Evolutionary conservation across 441 rosid genomes (phyloP), one percentile per base, ranked within the genome.

Genomic region (Cnidoscolus chayamansa): DNA sequence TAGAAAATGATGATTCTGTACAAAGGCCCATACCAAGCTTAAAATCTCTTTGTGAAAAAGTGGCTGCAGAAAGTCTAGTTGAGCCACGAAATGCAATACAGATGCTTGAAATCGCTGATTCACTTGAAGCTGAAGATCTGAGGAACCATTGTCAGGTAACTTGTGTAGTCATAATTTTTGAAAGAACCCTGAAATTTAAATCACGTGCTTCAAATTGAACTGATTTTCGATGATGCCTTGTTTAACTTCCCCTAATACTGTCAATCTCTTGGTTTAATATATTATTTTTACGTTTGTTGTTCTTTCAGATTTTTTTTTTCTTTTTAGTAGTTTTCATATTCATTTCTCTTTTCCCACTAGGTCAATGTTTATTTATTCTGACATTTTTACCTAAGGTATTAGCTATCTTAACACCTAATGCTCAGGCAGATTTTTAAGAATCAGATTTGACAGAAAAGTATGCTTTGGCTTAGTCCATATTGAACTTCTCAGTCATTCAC

Each of bases 21-120:
- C 74, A 77, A 57, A 73, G 75, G 75, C 48, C 78, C 6, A 74
- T 73, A 30, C 98, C 99, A 48, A 93, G 90, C 86, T 88, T 95
- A 75, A 89, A 90, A 77, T 84, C 87, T 77, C 89, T 91, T 20
- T 91, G 98, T 67, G 97, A 95, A 80, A 90, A 89, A 74, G 95
- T 84, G 66, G 99, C 96, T 30, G 98, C 97, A n/a, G 98, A 88
- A 62, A 77, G 73, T 81, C 74, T 95, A 37, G 98, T 95, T 51
- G 97, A 95, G 84, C 97, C 99, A 32, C 85, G 96, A 45, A 95
- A 89, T 81, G 89, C 90, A 40, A 76, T 93, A 69, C 97, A 93
- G 63, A 80, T 95, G 79, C 97, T 95, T 76, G 99, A 95, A 79
- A 87, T 95, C 84, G 97, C 99, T 13, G 98, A 93, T 87, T 82